Evolutionary conservation across 371 early-diverging fungal genomes (phyloP).

Genomic region (Mucor sp.): DNA sequence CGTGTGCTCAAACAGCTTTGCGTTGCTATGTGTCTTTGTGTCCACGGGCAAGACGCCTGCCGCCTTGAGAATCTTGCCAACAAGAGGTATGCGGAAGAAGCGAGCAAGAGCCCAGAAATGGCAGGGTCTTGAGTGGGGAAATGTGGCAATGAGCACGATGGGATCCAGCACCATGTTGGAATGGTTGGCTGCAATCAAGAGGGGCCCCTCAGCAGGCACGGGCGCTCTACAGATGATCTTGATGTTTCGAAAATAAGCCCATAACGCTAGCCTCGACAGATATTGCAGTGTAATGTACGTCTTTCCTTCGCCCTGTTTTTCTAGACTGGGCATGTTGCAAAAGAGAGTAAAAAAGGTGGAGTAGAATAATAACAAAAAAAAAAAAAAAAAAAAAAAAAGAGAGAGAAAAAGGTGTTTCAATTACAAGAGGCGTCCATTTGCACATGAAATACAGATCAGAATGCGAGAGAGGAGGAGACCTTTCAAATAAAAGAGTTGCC

Average conservation of each 20-base stretch:
- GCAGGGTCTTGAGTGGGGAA: slow-evolving; percentile 54
- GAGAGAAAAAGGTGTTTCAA: slow-evolving; percentile 13
- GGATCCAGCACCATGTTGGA: slow-evolving; percentile 66
- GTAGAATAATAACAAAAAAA: not conserved
- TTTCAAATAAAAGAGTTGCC: no score
- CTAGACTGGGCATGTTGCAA: slow-evolving; percentile 10
- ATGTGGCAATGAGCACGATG: slow-evolving; percentile 49
- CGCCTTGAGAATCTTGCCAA: slow-evolving; percentile 37
- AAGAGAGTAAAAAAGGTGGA: slow-evolving; percentile 9
- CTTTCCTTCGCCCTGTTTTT: slow-evolving; percentile 41
- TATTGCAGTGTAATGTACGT: slow-evolving; percentile 42
- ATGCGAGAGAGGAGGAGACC: not conserved
- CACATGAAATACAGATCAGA: not conserved
- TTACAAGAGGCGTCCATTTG: not conserved
- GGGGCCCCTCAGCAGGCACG: slow-evolving; percentile 40
- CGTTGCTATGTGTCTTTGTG: slow-evolving; percentile 56
- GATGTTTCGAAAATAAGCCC: slow-evolving; percentile 53
- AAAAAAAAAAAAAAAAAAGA: slow-evolving; percentile 3
- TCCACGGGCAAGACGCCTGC: slow-evolving; percentile 62
- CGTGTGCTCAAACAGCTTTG: slow-evolving; percentile 53
- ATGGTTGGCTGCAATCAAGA: slow-evolving; percentile 55
- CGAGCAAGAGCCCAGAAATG: slow-evolving; percentile 65
- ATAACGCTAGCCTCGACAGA: slow-evolving; percentile 43
- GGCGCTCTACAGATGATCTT: slow-evolving; percentile 39
- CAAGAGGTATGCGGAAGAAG: slow-evolving; percentile 53